Evolutionary conservation across 106 monocot genomes (phyloP), one percentile per base, ranked within the genome.

Genomic region (Gastrodia elata): DNA sequence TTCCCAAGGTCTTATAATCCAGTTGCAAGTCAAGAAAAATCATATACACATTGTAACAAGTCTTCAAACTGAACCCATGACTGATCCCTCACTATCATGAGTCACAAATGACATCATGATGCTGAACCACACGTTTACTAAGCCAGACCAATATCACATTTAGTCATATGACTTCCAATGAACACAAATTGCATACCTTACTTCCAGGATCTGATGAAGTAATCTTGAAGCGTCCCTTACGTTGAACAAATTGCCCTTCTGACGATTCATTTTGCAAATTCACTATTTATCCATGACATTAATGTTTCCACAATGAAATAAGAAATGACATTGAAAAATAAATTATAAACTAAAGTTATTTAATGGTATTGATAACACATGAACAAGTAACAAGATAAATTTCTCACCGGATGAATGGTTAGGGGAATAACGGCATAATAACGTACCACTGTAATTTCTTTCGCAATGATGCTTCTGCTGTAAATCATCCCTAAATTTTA

Each of bases 141-240:
- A 11, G 11, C 32, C 1, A 61, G 10, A 3, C 4, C 27, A 61
- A 61, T 30, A 61, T 1, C 11, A 0, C 22, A 24, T 61, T 13
- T 61, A 61, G 22, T n/a, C 61, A 32, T 61, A 24, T 15, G 61
- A 61, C 30, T 30, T 61, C 10, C 32, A 32, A 10, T n/a, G 9
- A 30, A 32, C 27, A 14, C 22, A 22, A 14, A 33, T 14, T 37
- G 20, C 34, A 20, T 91, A 92, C 95, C 95, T 91, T 95, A 68
- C 79, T 39, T 74, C 69, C 71, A 32, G 39, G 71, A 74, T 91
- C 91, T 27, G 84, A 78, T 28, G 87, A 83, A 76, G 89, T 96
- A 68, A 96, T 80, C 75, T 89, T 85, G 77, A 96, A 96, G 10
- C 96, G 89, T 18, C 96, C 96, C 68, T 84, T 96, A 34, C 77